These are phyloP conservation scores for Xylaria digitata DNA, from an alignment of 2,329 filamentous ascomycete genomes.

Conservation along the genomic window DNA sequence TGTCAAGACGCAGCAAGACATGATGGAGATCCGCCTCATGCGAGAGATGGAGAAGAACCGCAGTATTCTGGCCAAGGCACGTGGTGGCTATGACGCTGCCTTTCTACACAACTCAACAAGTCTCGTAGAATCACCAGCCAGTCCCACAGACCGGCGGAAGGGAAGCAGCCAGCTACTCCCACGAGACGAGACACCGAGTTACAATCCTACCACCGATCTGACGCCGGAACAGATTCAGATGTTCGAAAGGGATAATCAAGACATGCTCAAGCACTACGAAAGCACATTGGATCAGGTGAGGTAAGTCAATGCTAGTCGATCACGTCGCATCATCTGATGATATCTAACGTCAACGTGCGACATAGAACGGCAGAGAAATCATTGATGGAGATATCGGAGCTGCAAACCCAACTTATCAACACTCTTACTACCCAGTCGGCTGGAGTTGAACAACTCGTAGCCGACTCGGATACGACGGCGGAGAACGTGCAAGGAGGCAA, in stretches of 20 bases:
- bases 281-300: constrained; percentile 94
- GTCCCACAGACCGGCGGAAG: constrained; percentile 33
- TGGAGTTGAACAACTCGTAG: constrained; percentile 87
- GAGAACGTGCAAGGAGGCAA: constrained; percentile 92
- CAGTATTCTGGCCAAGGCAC: constrained; percentile 81
- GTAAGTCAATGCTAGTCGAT: constrained; percentile 64
- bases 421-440: constrained; percentile 88
- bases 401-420: constrained; percentile 88
- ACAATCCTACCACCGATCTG: constrained; percentile 62
- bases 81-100: constrained; percentile 51
- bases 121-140: constrained; percentile 41
- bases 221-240: constrained; percentile 89
- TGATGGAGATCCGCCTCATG: constrained; percentile 91
- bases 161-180: constrained; percentile 42
- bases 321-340: background rate
- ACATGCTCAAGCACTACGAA: constrained; percentile 93
- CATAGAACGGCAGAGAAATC: constrained; percentile 86
- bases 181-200: constrained; percentile 42
- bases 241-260: constrained; percentile 92
- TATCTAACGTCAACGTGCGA: constrained; percentile 15
- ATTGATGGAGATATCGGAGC: constrained; percentile 88
- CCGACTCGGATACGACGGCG: constrained; percentile 82
- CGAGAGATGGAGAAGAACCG: constrained; percentile 90
- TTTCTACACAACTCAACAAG: constrained; percentile 32
- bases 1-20: constrained; percentile 81